Evolutionary conservation across 1,139 yeast genomes (phyloP), one percentile per base, ranked within the genome.

Genomic region (Yamadazyma trypodendri): DNA sequence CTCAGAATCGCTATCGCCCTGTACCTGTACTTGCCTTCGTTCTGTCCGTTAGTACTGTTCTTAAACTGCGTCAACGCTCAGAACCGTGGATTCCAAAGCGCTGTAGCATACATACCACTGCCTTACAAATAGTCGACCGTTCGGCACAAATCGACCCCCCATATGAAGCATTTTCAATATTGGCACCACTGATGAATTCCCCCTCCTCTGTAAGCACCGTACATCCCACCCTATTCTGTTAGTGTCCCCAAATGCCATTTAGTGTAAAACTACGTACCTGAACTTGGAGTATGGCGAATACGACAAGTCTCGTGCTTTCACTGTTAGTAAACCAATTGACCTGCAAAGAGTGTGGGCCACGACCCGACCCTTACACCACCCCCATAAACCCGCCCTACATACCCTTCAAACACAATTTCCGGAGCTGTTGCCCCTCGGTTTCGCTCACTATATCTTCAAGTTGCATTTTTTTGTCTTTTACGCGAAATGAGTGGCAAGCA

Each of bases 121-220:
- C 90, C 40, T 77, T 77, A 16, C 79, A 73, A 3, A 87, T 69
- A 0, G 97, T 84, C 1, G 88, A 73, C 39, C 96, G 68, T 56
- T 92, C 98, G 2, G 98, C 98, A 59, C 98, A 92, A 13, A 89
- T 80, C 2, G 85, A 75, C 0, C 84, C 97, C 9, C 92, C 94
- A 54, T 85, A 90, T 30, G 94, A 81, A 2, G 97, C 97, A 56
- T 90, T 92, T 56, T 92, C 98, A 18, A 92, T 80, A 51, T 92
- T 92, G 34, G 95, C 95, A 3, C 97, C 98, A 10, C 63, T 58
- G 24, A 82, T 62, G 32, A 58, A 66, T 15, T 65, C 63, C 3
- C 79, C 84, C 8, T 68, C 61, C 1, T 55, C 55, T 0, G 88
- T 71, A 23, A 85, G 54, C 1, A 90, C 52, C 1, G 82, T 78